Conservation (phyloP, 495 filamentous ascomycete species). For the Cudoniella acicularis region DNA sequence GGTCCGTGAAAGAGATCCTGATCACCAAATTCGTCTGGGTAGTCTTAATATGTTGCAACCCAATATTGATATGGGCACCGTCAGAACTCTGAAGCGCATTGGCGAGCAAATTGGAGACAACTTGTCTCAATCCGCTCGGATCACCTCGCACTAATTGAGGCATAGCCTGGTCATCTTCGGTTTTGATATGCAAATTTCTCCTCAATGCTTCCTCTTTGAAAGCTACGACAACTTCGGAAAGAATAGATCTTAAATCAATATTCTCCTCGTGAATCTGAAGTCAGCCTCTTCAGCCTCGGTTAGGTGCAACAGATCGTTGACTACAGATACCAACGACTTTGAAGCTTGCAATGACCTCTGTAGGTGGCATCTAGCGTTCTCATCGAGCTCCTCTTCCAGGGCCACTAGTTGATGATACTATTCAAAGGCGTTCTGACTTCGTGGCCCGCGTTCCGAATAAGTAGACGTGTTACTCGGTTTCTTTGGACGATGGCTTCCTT, state of each 20-base stretch:
- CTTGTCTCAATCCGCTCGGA: conserved; percentile 71
- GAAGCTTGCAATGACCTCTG: conserved; percentile 84
- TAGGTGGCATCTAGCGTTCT: conserved; percentile 71
- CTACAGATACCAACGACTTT: conserved; percentile 91
- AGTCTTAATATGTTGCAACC: conserved; percentile 47
- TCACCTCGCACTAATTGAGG: conserved; percentile 73
- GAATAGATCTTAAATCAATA: conserved; percentile 66
- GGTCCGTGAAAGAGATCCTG: conserved; percentile 44
- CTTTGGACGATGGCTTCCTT: conserved; percentile 41
- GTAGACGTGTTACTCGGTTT: conserved; percentile 71
- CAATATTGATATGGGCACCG: conserved; percentile 62
- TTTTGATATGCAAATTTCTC: conserved; percentile 64
- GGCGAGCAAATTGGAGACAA: conserved; percentile 72
- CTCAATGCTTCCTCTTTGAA: conserved; percentile 69
- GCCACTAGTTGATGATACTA: conserved; percentile 52
- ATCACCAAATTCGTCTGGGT: conserved; percentile 34
- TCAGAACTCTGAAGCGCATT: conserved; percentile 82
- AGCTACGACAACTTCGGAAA: conserved; percentile 67
- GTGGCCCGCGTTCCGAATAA: conserved; percentile 33
- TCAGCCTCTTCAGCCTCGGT: conserved; percentile 84
- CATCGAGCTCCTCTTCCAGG: conserved; percentile 13
- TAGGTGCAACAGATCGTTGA: conserved; percentile 88
- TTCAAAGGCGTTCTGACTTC: conserved; percentile 73
- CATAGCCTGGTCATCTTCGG: conserved; percentile 61
- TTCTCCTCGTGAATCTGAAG: conserved; percentile 74